Base-by-base conservation (phyloP, 768 basidiomycete genomes). In the Lactifluus rugatus region DNA sequence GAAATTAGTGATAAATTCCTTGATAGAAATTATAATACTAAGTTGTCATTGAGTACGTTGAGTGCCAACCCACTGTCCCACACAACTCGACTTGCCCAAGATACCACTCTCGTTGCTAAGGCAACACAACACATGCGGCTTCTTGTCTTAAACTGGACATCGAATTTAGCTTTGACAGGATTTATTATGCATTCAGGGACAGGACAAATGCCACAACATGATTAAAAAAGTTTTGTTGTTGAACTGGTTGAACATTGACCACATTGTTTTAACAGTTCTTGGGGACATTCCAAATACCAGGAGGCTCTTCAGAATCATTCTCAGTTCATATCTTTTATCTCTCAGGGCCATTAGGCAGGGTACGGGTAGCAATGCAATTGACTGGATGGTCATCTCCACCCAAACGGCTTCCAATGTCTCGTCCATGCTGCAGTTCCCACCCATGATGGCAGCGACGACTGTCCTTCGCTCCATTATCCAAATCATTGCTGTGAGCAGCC, bases 391-490 rank as follows among this genome's bases (percentile, higher is more conserved):
- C 34, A 39, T 23, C 6, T 37, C 61, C 5, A 36, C 48, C 17
- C 39, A 62, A 48, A 60, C 60, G 37, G 58, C 61, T 5, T 31
- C 58, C 11, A 31, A 48, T 5, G 39, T 62, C 13, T 49, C 61
- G 4, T 25, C 17, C 37, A 60, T 62, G 57, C 19, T 62, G 21
- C 58, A 39, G n/a, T 62, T 62, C 48, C 58, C 61, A 31, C 61
- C 61, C 17, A 54, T 58, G 23, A 50, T 54, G 47, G 61, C 46
- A 2, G 61, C 58, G 23, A 49, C 61, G 21, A 61, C 61, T 5
- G 23, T 62, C 37, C 58, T 62, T 26, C 57, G 60, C 26, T 17
- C 57, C 44, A 60, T 62, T 31, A n/a, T 62, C 37, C 58, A 62
- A 31, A 62, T 60, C 26, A 50, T 62, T 31, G 48, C 48, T 7